Evolutionary conservation across 495 filamentous ascomycete species (phyloP), one percentile per base, ranked within the genome.

Genomic region (Apodospora peruviana): DNA sequence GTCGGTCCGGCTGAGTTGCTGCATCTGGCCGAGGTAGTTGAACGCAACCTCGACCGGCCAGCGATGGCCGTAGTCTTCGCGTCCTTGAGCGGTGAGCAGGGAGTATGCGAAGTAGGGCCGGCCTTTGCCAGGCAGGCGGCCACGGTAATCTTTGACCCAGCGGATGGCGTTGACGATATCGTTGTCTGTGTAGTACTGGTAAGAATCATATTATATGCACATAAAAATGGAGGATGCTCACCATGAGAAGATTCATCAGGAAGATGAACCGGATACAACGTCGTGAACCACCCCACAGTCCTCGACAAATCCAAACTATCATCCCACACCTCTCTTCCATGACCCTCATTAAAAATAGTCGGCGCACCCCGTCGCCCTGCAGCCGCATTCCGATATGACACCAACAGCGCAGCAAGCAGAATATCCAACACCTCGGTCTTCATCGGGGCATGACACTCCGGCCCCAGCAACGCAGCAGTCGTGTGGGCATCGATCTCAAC

Each of bases 41-140:
- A 84, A 83, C 0, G 68, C 70, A 18, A 84, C 73, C 51, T 84
- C 82, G 53, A 83, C 75, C 5, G 78, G 79, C 57, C 68, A 70
- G 9, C 68, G 70, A 14, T 70, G 60, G 7, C 42, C 48, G 32
- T 65, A 70, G 23, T 53, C 53, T 21, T 73, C 58, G 4, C 60
- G 50, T 11, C 64, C 64, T 17, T 67, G 62, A 4, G 57, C 51
- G 0, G 70, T 66, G 17, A 80, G 62, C 5, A 74, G 56, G 2
- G 73, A 67, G 32, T 46, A 57, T 48, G 47, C 66, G 55, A 49
- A 70, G 39, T 48, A 59, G 40, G 35, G 58, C 23, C 45, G 63
- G 47, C 67, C 69, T 54, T 47, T 54, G 42, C 66, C 67, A 52
- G 57, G 16, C 20, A 70, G 47, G 17, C 59, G 64, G 10, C 55